Base-by-base conservation (phyloP, 2,329 filamentous ascomycete genomes). In the Phyllosticta ampelicida region DNA sequence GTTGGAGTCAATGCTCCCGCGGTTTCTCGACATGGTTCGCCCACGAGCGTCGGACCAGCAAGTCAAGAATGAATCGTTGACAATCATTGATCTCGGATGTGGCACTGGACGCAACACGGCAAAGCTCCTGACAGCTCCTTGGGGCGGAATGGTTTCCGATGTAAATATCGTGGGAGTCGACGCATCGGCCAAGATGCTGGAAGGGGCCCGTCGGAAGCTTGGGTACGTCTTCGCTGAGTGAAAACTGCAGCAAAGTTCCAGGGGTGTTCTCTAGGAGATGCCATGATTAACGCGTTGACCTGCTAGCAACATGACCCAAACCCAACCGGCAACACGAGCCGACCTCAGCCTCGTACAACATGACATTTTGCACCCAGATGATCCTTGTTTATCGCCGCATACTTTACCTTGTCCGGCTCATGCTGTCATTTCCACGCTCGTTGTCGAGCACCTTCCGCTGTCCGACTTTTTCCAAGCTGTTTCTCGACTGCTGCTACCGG, bases 31-130 rank as follows among this genome's bases (percentile, higher is more conserved):
- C 2, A 65, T 67, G 10, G 65, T 74, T 0, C 16, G 9, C n/a
- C 9, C 6, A 53, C 18, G 26, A 11, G 51, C 51, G 36, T 48
- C 29, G 51, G 60, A 58, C 48, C 62, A 11, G n/a, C 19, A 20
- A 5, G 48, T 11, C 63, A 16, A 53, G 63, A 48, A 63, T 64
- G 49, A 54, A 16, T 65, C 66, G 1, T 62, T 74, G 55, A 75
- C 71, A 29, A 63, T 84, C 26, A 71, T 86, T n/a, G 84, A 86
- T 63, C 71, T 86, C 1, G 84, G 84, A 21, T 86, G 83, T 64
- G 84, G 84, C 1, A 87, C 84, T 0, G 84, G 82, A 1, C 75
- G 84, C 36, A 86, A 84, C 63, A 86, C 83, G 0, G 61, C 75
- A 2, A 80, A 80, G 48, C 72, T 86, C 1, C 65, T 76, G 19